A percentile compares a stretch with the other conserved stretches of the same genome.
Conservation (phyloP, 2,329 filamentous ascomycete species). For the Knufia petricola region DNA sequence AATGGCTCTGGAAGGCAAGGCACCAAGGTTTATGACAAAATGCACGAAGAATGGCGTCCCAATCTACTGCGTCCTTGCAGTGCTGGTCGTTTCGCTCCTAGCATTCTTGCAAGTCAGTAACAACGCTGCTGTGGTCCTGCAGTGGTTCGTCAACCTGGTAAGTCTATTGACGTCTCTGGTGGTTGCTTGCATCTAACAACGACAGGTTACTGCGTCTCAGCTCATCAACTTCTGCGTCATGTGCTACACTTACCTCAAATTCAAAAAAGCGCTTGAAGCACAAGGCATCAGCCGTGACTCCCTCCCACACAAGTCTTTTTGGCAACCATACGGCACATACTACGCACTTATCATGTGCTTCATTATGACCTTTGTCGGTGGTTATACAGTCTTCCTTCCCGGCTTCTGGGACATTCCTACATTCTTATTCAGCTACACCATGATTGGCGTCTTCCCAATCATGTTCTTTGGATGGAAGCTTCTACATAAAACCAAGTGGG, state of each 20-base stretch:
- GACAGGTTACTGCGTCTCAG: constrained; percentile 58
- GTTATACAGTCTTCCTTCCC: constrained; percentile 66
- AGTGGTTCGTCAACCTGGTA: constrained; percentile 60
- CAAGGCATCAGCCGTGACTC: constrained; percentile 59
- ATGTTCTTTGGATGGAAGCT: constrained; percentile 65
- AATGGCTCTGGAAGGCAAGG: constrained; percentile 58
- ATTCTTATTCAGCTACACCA: constrained; percentile 70
- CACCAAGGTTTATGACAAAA: constrained; percentile 51
- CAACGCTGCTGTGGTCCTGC: constrained; percentile 55
- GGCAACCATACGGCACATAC: constrained; percentile 64
- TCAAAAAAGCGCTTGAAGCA: constrained; percentile 57
- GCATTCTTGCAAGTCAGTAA: constrained; percentile 64
- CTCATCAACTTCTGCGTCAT: constrained; percentile 64
- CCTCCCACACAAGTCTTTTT: constrained; percentile 59
- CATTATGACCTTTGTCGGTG: constrained; percentile 64
- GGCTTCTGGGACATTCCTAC: constrained; percentile 57
- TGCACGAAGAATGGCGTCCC: constrained; percentile 61
- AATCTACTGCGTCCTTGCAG: constrained; percentile 59
- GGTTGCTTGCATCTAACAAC: not conserved
- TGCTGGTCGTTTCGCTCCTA: constrained; percentile 59
- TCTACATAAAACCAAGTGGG: constrained; percentile 51
- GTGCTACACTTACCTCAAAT: constrained; percentile 61
- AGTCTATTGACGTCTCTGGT: constrained; percentile 10
- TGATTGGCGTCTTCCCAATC: constrained; percentile 60
- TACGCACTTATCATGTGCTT: constrained; percentile 54